Base-by-base conservation (phyloP, 805 yeast species). In the Nakazawaea pomicola region DNA sequence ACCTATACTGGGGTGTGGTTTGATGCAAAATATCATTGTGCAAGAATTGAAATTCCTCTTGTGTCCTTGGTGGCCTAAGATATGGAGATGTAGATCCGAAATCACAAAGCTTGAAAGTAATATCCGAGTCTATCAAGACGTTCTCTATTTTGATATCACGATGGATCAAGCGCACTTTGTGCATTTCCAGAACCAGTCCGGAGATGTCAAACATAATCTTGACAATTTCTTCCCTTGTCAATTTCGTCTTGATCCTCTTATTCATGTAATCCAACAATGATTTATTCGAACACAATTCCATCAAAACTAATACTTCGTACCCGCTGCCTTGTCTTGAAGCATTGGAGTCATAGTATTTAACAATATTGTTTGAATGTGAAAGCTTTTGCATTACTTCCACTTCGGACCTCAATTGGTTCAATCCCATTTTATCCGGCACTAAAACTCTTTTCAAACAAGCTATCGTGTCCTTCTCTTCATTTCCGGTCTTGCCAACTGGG, bases 121-220 rank as follows among this genome's bases (percentile, higher is more conserved):
- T 77, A 2, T 71, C 58, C 3, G 73, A 64, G 57, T 86, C 89
- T 28, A 93, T 85, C 44, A 91, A 68, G 15, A 91, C 96, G 60
- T 91, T 93, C 57, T 91, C 98, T 48, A 93, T 89, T 65, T 93
- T 93, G 49, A 91, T 78, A 64, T 93, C 98, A 34, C 98, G 72
- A 61, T 91, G 99, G 41, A 91, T 81, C 55, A 91, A 66, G 31
- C 85, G 80, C 42, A 77, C 55, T 39, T 73, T 71, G 62, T 91
- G 99, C 96, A 93, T 88, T 51, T 80, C 81, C 36, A 84, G 79
- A 15, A 93, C 72, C 2, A 91, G 98, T 46, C 76, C 62, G 3
- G 86, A 72, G 19, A 90, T 78, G 57, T 91, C 96, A 53, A 72
- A 68, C 88, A 88, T 82, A 47, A 93, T 90, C 46, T 78, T 80